Percentiles rank a stretch among this genome's conserved stretches.
Evolutionary conservation across 768 basidiomycete genomes (phyloP).

Genomic region (Astraeus odoratus): DNA sequence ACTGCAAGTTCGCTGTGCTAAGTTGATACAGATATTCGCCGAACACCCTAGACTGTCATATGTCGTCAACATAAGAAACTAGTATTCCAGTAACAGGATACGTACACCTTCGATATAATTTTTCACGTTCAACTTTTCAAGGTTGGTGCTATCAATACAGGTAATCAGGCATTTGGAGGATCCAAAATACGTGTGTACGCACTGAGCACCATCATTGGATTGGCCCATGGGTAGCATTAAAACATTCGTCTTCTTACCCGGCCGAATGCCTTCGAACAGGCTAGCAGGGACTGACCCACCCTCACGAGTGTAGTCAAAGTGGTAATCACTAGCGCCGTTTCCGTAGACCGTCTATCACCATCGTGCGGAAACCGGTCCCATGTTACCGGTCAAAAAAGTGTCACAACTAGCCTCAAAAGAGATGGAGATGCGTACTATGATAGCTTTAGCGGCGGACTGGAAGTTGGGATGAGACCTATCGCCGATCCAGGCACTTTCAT

Average conservation of each 20-base stretch:
- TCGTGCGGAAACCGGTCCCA: background rate
- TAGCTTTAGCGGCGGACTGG: conserved; percentile 79
- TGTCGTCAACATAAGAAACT: background rate
- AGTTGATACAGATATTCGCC: conserved; percentile 28
- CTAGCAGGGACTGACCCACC: conserved; percentile 96
- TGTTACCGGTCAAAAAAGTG: background rate
- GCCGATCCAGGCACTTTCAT: conserved; percentile 88
- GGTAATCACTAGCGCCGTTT: no score
- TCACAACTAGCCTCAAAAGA: no score
- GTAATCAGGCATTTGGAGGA: background rate
- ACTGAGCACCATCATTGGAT: conserved; percentile 94
- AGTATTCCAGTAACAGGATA: conserved; percentile 3
- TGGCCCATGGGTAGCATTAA: conserved; percentile 88
- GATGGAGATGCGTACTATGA: conserved; percentile 42
- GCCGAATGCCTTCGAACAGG: conserved; percentile 85
- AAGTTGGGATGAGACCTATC: conserved; percentile 89
- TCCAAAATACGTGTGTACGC: conserved; percentile 24
- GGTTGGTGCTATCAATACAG: conserved; percentile 57
- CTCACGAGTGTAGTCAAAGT: conserved; percentile 79
- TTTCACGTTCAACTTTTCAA: conserved; percentile 87
- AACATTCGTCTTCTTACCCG: conserved; percentile 81
- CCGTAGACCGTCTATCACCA: conserved; percentile 44
- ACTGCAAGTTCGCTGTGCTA: conserved; percentile 7
- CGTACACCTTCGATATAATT: conserved; percentile 86
- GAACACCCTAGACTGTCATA: conserved; percentile 25